Conservation (phyloP, 176 grass and related monocot species). For the Hordeum marinum region DNA sequence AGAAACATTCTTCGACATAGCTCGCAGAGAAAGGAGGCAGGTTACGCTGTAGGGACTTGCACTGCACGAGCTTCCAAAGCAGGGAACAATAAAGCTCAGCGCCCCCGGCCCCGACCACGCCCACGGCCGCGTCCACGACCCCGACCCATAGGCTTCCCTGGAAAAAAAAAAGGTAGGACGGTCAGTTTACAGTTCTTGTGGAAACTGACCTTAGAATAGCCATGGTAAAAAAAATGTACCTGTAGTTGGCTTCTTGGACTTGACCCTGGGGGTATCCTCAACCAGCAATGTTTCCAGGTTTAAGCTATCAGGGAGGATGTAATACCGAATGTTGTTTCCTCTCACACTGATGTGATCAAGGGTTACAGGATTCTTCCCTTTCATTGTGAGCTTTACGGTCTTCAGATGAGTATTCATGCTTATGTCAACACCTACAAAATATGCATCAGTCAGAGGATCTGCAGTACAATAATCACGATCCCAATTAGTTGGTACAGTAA, state of each 20-base stretch:
- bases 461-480: neutral
- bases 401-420: constrained; percentile 96
- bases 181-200: constrained; percentile 1
- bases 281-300: constrained; percentile 89
- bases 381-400: constrained; percentile 83
- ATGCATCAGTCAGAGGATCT: constrained; percentile 6
- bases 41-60: constrained; percentile 16
- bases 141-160: constrained; percentile 74
- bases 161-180: neutral
- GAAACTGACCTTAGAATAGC: neutral
- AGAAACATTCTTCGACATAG: constrained; percentile 17
- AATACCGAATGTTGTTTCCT: constrained; percentile 94
- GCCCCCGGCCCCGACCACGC: constrained; percentile 61
- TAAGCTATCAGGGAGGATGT: constrained; percentile 91
- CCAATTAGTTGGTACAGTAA: neutral
- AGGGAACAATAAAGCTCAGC: constrained; percentile 31
- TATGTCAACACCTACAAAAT: constrained; percentile 72
- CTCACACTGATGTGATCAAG: constrained; percentile 88
- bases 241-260: constrained; percentile 76
- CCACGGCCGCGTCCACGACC: constrained; percentile 78
- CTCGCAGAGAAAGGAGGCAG: constrained; percentile 3
- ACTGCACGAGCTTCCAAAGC: constrained; percentile 15
- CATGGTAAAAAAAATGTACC: constrained; percentile 21
- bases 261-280: constrained; percentile 84
- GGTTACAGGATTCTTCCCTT: constrained; percentile 85